Conservation (phyloP, 441 rosid species). For the Omphalea diandra region DNA sequence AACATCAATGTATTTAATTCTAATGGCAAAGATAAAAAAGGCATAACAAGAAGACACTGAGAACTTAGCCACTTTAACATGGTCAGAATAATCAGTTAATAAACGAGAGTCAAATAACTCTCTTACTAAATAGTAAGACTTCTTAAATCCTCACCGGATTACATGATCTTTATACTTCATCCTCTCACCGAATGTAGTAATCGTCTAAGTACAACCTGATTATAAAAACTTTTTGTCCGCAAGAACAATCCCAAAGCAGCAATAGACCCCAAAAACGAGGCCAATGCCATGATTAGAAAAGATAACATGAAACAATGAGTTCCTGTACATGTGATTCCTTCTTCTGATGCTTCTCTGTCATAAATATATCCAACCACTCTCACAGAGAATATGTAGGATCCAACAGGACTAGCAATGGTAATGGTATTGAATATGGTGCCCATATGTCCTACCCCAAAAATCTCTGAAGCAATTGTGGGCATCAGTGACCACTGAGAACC, state of each 20-base stretch:
- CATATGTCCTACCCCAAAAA: slow-evolving; percentile 63
- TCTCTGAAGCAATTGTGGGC: slow-evolving; percentile 69
- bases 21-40: too few species aligned
- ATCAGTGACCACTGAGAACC: slow-evolving; percentile 85
- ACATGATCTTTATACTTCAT: not conserved
- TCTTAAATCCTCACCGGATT: not conserved
- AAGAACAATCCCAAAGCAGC: slow-evolving; percentile 33
- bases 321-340: slow-evolving; percentile 42
- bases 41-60: too few species aligned
- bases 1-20: too few species aligned
- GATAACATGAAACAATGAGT: slow-evolving; percentile 48
- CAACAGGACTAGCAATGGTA: slow-evolving; percentile 65
- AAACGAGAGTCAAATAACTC: not conserved
- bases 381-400: slow-evolving; percentile 74
- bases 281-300: slow-evolving; percentile 52
- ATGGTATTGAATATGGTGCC: slow-evolving; percentile 77
- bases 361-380: slow-evolving; percentile 66
- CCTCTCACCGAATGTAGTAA: slow-evolving; percentile 10
- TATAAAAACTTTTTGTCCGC: slow-evolving; percentile 10
- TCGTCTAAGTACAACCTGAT: not conserved
- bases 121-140: not conserved
- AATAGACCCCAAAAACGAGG: slow-evolving; percentile 42
- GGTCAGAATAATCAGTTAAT: not conserved
- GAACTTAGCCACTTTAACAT: not conserved
- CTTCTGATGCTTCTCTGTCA: slow-evolving; percentile 52